Conservation (phyloP, 2,329 filamentous ascomycete species). For the Phyllosticta citribraziliensis region DNA sequence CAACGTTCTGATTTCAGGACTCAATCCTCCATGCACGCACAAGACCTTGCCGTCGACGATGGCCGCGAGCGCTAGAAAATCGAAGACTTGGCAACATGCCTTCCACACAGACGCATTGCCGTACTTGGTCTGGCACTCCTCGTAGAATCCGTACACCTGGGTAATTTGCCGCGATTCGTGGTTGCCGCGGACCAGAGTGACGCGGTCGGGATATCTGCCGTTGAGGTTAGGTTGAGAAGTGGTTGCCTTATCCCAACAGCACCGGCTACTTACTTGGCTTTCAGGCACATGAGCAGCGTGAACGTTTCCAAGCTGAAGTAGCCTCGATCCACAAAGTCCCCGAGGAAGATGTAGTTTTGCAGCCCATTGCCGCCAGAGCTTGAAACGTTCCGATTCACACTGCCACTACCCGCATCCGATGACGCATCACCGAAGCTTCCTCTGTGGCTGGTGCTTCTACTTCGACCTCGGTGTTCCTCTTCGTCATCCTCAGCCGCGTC, state of each 20-base stretch:
- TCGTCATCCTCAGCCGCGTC: constrained; percentile 42
- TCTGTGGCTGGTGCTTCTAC: constrained; percentile 32
- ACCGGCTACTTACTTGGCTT: constrained; percentile 49
- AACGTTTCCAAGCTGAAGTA: constrained; percentile 68
- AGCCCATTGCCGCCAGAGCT: constrained; percentile 42
- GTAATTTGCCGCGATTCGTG: constrained; percentile 99
- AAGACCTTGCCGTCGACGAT: constrained; percentile 99
- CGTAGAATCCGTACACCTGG: constrained; percentile 98
- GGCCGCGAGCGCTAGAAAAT: constrained; percentile 93
- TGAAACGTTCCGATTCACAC: constrained; percentile 25
- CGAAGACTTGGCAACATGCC: constrained; percentile 97
- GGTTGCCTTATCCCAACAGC: not conserved
- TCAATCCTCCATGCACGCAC: constrained; percentile 93
- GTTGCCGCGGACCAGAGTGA: constrained; percentile 68
- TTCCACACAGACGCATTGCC: constrained; percentile 99
- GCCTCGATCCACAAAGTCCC: constrained; percentile 64
- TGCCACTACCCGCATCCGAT: constrained; percentile 27
- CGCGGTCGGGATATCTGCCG: constrained; percentile 56
- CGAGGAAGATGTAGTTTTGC: constrained; percentile 63
- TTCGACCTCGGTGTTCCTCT: constrained; percentile 35
- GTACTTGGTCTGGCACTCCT: constrained; percentile 97
- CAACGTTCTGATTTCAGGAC: constrained; percentile 90
- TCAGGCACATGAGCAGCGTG: constrained; percentile 61
- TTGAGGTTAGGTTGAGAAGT: constrained; percentile 9
- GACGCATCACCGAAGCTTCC: constrained; percentile 32